Conservation (phyloP, 805 yeast genomes). For the Sugiyamaella floridensis region DNA sequence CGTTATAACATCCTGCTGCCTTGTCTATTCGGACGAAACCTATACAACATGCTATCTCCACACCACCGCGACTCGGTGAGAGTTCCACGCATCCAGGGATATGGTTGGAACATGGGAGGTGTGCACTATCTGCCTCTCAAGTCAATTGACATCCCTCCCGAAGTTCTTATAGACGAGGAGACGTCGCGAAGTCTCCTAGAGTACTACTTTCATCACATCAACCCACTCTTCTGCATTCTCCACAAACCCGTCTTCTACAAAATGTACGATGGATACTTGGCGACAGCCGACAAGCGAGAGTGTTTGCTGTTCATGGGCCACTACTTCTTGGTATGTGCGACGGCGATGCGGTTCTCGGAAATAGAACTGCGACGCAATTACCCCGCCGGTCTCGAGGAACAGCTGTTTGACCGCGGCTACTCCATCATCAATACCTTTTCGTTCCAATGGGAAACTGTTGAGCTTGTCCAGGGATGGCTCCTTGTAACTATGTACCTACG, state of each 20-base stretch:
- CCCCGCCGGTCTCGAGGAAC: constrained; percentile 34
- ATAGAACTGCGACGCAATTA: constrained; percentile 22
- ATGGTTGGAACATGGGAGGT: constrained; percentile 64
- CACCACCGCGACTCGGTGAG: constrained; percentile 23
- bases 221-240: constrained; percentile 46
- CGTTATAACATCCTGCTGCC: constrained; percentile 16
- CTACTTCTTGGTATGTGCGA: constrained; percentile 42
- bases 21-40: constrained; percentile 15
- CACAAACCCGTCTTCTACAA: constrained; percentile 49
- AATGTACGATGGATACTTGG: constrained; percentile 35
- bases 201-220: constrained; percentile 44
- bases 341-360: constrained; percentile 47
- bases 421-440: constrained; percentile 35
- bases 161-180: constrained; percentile 5
- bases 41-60: constrained; percentile 13
- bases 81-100: constrained; percentile 52
- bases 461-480: constrained; percentile 47
- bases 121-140: constrained; percentile 38
- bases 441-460: constrained; percentile 48
- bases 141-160: constrained; percentile 19
- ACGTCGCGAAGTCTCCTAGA: constrained; percentile 27
- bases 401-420: constrained; percentile 37
- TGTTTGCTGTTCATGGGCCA: constrained; percentile 44
- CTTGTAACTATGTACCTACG: constrained; percentile 40
- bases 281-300: constrained; percentile 21